phyloP scores from a whole-genome alignment of 495 filamentous ascomycete species.

The Hapsidospora chrysogenum region DNA sequence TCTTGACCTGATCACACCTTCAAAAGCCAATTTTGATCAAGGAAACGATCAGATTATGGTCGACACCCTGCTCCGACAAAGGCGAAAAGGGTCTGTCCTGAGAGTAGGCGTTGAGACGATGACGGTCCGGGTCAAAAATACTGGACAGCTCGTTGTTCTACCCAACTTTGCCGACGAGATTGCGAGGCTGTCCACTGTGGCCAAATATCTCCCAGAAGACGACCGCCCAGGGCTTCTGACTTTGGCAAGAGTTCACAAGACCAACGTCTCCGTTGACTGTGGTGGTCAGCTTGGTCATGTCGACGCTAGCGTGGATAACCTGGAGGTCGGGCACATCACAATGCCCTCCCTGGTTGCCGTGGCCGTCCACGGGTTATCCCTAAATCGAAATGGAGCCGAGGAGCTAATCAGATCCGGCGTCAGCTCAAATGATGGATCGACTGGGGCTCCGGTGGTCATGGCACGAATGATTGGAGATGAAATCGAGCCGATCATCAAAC shows the following conservation, averaged over 20 bases:
- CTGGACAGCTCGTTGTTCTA: conserved; percentile 45
- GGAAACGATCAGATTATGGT: conserved; percentile 84
- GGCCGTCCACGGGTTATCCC: conserved; percentile 40
- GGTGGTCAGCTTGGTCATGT: conserved; percentile 50
- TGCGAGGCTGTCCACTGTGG: conserved; percentile 63
- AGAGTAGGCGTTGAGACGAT: conserved; percentile 47
- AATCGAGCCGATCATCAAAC: conserved; percentile 74
- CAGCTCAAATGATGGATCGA: not conserved
- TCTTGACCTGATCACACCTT: conserved; percentile 75
- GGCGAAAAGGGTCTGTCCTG: conserved; percentile 75
- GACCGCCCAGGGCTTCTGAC: conserved; percentile 82
- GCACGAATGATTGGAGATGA: conserved; percentile 82
- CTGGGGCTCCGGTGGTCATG: conserved; percentile 24
- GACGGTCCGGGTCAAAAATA: conserved; percentile 35
- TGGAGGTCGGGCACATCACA: conserved; percentile 70
- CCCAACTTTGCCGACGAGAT: conserved; percentile 62
- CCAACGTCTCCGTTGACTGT: conserved; percentile 40
- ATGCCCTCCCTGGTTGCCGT: conserved; percentile 67
- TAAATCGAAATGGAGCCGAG: conserved; percentile 50
- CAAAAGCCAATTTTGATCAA: conserved; percentile 77
- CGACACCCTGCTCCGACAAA: conserved; percentile 78
- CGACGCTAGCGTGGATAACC: conserved; percentile 32
- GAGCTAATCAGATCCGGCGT: conserved; percentile 37
- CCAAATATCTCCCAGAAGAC: conserved; percentile 92
- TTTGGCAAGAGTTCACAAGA: conserved; percentile 43